Evolutionary conservation across 345 rosid genomes (phyloP).

Genomic region (Camelina hispida): DNA sequence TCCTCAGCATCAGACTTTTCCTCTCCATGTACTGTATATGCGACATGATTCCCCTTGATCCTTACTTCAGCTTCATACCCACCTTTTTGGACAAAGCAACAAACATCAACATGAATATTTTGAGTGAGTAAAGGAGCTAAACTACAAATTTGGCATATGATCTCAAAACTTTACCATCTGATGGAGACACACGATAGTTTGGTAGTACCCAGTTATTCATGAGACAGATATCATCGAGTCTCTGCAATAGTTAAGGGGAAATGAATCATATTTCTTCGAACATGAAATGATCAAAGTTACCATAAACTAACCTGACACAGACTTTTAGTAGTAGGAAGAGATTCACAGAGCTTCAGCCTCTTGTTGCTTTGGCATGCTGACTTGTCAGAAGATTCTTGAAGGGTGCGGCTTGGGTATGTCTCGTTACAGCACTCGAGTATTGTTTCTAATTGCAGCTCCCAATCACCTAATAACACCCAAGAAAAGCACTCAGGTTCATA

Average conservation of each 20-base stretch:
- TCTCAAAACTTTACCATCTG: constrained; percentile 58
- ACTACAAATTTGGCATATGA: constrained; percentile 5
- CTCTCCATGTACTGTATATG: constrained; percentile 46
- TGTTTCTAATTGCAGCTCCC: constrained; percentile 55
- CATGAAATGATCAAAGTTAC: neutral
- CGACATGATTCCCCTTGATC: constrained; percentile 47
- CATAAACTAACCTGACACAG: constrained; percentile 61
- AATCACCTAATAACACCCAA: constrained; percentile 53
- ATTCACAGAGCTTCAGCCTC: constrained; percentile 45
- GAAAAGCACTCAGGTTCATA: constrained; percentile 20
- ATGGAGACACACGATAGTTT: constrained; percentile 52
- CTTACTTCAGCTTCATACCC: constrained; percentile 60
- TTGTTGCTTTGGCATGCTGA: constrained; percentile 36
- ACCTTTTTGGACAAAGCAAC: constrained; percentile 46
- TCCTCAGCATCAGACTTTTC: constrained; percentile 42
- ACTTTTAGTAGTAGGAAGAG: constrained; percentile 37
- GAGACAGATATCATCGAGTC: constrained; percentile 61
- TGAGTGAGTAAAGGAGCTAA: neutral
- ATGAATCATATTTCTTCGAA: neutral
- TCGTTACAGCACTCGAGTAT: constrained; percentile 57
- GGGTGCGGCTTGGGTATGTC: constrained; percentile 33
- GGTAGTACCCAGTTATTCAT: constrained; percentile 68
- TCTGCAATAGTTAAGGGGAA: constrained; percentile 49
- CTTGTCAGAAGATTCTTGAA: constrained; percentile 42
- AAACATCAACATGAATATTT: neutral